Percentiles rank a stretch among this genome's conserved stretches.
Conservation (phyloP, 2,329 filamentous ascomycete genomes). For the Aspergillus texensis region DNA sequence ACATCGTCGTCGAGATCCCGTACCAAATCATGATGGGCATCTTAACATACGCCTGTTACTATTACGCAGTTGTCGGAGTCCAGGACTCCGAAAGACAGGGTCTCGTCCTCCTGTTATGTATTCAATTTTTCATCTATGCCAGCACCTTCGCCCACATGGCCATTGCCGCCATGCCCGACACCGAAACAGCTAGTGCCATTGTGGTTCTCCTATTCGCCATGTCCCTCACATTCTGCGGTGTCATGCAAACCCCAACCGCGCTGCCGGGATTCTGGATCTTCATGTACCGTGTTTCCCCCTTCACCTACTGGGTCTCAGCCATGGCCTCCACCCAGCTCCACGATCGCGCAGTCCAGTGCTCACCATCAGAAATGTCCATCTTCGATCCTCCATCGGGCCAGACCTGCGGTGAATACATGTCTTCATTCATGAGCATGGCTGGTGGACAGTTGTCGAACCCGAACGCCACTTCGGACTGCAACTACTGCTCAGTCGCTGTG, state of each 20-base stretch:
- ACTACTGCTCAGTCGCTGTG: constrained; percentile 45
- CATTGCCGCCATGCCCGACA: constrained; percentile 74
- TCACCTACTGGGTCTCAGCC: constrained; percentile 55
- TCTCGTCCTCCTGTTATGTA: constrained; percentile 76
- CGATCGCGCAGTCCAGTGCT: constrained; percentile 67
- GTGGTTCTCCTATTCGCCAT: constrained; percentile 78
- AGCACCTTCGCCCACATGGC: constrained; percentile 79
- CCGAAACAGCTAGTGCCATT: constrained; percentile 73
- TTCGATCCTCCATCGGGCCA: constrained; percentile 62
- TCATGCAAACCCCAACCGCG: constrained; percentile 66
- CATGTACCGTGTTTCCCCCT: constrained; percentile 64
- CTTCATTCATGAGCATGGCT: constrained; percentile 48
- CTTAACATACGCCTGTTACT: constrained; percentile 78
- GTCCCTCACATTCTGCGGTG: constrained; percentile 73
- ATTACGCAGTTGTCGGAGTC: constrained; percentile 72
- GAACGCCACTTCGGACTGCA: constrained; percentile 54
- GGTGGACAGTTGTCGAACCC: constrained; percentile 60
- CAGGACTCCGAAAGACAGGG: constrained; percentile 68
- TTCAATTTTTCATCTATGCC: constrained; percentile 76
- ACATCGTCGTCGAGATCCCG: constrained; percentile 81
- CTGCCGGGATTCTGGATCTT: constrained; percentile 71
- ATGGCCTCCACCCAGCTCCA: constrained; percentile 72
- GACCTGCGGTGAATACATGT: constrained; percentile 65
- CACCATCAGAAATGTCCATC: constrained; percentile 66
- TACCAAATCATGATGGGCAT: constrained; percentile 77